Evolutionary conservation across 495 filamentous ascomycete species (phyloP).

Genomic region (Talaromyces liani): DNA sequence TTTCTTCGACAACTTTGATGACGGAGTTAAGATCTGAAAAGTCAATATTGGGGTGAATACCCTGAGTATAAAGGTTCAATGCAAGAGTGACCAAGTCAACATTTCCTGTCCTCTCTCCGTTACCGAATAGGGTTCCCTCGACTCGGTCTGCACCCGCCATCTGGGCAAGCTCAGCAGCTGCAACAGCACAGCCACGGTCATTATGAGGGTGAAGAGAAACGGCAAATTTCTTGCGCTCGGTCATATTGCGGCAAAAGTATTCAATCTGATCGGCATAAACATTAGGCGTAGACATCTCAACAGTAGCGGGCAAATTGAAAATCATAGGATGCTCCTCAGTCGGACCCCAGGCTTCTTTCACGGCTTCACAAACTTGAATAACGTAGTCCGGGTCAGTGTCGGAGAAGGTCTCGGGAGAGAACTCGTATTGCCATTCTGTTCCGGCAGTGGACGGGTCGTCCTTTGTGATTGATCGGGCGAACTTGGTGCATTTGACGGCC

Average conservation of each 20-base stretch:
- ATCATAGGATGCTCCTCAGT: slow-evolving; percentile 78
- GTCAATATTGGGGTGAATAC: slow-evolving; percentile 79
- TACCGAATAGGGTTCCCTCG: slow-evolving; percentile 91
- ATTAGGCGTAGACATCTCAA: slow-evolving; percentile 94
- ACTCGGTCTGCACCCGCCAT: slow-evolving; percentile 97
- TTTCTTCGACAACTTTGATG: slow-evolving; percentile 83
- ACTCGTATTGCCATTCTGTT: slow-evolving; percentile 93
- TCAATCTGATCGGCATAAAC: slow-evolving; percentile 96
- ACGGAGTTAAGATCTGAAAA: slow-evolving; percentile 85
- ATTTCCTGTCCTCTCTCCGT: slow-evolving; percentile 93
- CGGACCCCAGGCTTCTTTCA: slow-evolving; percentile 93
- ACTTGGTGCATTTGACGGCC: slow-evolving; percentile 80
- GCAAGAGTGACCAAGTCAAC: slow-evolving; percentile 93
- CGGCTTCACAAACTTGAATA: slow-evolving; percentile 81
- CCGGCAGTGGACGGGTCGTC: slow-evolving; percentile 67
- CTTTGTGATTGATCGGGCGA: slow-evolving; percentile 87
- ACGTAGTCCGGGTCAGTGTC: slow-evolving; percentile 82
- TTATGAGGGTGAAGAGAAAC: slow-evolving; percentile 90
- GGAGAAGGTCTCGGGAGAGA: slow-evolving; percentile 94
- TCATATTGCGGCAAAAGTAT: slow-evolving; percentile 81
- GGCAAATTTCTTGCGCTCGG: slow-evolving; percentile 71
- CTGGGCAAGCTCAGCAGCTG: slow-evolving; percentile 86
- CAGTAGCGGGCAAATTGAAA: slow-evolving; percentile 95
- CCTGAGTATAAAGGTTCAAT: slow-evolving; percentile 94
- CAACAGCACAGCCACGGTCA: slow-evolving; percentile 82